Percentiles rank a stretch among this genome's conserved stretches.
Conservation (phyloP, 225 moss, liverwort and hornwort species). For the Bryum argenteum region DNA sequence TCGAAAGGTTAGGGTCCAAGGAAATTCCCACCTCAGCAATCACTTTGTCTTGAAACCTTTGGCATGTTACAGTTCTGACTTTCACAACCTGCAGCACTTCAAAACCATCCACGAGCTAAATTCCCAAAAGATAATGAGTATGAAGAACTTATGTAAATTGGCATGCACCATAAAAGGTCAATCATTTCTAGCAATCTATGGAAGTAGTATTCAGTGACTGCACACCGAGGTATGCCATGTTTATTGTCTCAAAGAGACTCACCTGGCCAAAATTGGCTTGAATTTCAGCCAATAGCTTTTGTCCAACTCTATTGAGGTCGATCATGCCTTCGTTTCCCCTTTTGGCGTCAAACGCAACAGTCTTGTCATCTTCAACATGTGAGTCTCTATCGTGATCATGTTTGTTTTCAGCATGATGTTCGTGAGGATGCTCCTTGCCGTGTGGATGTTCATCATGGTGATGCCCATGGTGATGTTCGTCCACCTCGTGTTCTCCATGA, state of each 20-base stretch:
- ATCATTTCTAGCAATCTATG: neutral
- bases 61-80: constrained; percentile 54
- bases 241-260: neutral
- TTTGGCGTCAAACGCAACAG: neutral
- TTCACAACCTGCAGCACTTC: constrained; percentile 49
- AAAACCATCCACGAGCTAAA: neutral
- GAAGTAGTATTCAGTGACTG: neutral
- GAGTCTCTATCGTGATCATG: neutral
- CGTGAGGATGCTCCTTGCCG: constrained; percentile 15
- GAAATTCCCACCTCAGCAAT: constrained; percentile 64
- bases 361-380: constrained; percentile 10
- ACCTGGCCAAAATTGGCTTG: constrained; percentile 54
- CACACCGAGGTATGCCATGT: neutral
- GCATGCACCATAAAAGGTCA: neutral
- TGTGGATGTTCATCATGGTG: neutral
- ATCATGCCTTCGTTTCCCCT: constrained; percentile 10
- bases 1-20: constrained; percentile 59
- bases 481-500: constrained; percentile 38
- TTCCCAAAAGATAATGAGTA: too few relatives aligned
- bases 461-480: constrained; percentile 20
- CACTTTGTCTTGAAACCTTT: constrained; percentile 60
- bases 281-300: constrained; percentile 38
- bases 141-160: too few relatives aligned
- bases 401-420: constrained; percentile 1
- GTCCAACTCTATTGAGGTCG: constrained; percentile 42